Conservation (phyloP, 768 basidiomycete genomes). For the Artomyces pyxidatus region DNA sequence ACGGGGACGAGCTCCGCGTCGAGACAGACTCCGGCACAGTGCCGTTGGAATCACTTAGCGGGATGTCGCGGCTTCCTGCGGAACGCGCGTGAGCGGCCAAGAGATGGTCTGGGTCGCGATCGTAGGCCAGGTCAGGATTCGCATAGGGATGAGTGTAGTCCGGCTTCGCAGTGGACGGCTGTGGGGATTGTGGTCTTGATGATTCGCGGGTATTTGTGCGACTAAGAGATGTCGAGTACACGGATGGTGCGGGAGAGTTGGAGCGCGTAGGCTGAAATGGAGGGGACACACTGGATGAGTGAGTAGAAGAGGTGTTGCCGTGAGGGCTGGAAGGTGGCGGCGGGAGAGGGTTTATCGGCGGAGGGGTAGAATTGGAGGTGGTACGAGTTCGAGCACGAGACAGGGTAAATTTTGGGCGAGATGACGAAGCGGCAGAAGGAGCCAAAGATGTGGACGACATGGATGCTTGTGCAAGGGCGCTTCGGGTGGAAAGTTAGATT, state of each 20-base stretch:
- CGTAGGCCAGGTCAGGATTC: conserved; percentile 58
- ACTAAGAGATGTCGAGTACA: conserved; percentile 11
- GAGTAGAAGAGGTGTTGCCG: not conserved
- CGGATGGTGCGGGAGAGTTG: conserved; percentile 10
- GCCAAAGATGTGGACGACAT: conserved; percentile 48
- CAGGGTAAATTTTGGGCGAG: conserved; percentile 37
- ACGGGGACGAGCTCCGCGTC: conserved; percentile 23
- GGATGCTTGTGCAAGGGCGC: conserved; percentile 54
- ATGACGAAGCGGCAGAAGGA: conserved; percentile 24
- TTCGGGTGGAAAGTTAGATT: conserved; percentile 19
- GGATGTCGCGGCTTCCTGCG: conserved; percentile 6
- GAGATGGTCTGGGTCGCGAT: conserved; percentile 15
- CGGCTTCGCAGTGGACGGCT: conserved; percentile 10
- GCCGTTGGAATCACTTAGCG: conserved; percentile 9
- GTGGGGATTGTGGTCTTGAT: conserved; percentile 17
- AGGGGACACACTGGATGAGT: not conserved
- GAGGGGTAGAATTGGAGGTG: conserved; percentile 16
- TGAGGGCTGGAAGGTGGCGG: conserved; percentile 9
- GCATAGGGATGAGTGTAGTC: conserved; percentile 67
- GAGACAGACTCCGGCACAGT: conserved; percentile 25
- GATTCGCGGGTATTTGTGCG: conserved; percentile 10
- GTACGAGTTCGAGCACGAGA: conserved; percentile 30
- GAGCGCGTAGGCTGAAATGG: conserved; percentile 5
- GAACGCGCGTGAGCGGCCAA: conserved; percentile 26
- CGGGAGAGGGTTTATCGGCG: conserved; percentile 8